Conservation (phyloP, 2,329 filamentous ascomycete species). For the Pseudogymnoascus pannorum region DNA sequence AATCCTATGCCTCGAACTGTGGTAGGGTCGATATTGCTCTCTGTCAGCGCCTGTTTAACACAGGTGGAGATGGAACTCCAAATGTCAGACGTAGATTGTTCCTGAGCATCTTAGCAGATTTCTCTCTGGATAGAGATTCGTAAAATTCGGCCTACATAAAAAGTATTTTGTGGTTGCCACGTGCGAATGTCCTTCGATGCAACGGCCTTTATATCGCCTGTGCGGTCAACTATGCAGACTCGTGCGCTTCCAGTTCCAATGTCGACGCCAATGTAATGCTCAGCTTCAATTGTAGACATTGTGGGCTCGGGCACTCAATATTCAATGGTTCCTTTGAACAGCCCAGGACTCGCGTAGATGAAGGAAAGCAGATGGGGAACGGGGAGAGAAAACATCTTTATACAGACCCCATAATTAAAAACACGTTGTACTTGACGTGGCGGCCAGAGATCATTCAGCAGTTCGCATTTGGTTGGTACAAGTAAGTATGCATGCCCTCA, state of each 20-base stretch:
- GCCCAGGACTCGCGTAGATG: background rate
- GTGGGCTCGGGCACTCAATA: background rate
- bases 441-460: no score
- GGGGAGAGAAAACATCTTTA: background rate
- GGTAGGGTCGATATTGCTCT: constrained; percentile 69
- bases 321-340: background rate
- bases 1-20: constrained; percentile 89
- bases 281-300: constrained; percentile 29
- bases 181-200: constrained; percentile 70
- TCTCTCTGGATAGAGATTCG: constrained; percentile 19
- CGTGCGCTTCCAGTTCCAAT: constrained; percentile 93
- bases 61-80: constrained; percentile 91
- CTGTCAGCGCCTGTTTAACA: constrained; percentile 72
- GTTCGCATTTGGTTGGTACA: background rate
- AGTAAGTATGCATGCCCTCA: background rate
- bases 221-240: constrained; percentile 88
- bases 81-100: constrained; percentile 97
- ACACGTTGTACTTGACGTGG: background rate
- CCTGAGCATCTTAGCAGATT: constrained; percentile 41
- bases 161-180: constrained; percentile 70
- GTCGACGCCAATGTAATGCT: constrained; percentile 77
- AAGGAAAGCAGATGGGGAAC: background rate
- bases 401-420: background rate
- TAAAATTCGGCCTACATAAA: constrained; percentile 51
- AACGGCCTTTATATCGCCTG: constrained; percentile 76